Evolutionary conservation across 2,329 filamentous ascomycete species (phyloP), one percentile per base, ranked within the genome.

Genomic region (Alternaria angustiovoidea): DNA sequence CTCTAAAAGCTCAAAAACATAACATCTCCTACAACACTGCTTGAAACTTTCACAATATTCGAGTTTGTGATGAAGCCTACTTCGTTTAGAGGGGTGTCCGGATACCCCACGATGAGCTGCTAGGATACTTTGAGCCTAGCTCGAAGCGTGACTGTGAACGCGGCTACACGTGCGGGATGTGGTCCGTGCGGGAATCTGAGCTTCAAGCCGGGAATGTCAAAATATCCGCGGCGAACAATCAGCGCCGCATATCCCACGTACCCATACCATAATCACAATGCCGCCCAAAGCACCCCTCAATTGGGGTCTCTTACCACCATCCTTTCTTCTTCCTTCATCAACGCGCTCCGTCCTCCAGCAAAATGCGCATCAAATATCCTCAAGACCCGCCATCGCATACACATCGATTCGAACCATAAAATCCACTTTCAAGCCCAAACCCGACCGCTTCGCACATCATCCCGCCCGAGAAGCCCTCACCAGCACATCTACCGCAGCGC

Each of bases 401-500:
- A 73, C 71, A 46, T 67, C 68, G 18, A 64, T 72, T 49, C 75
- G 76, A 49, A 73, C 69, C 63, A 88, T 89, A 73, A 83, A 83
- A 75, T 87, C 87, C n/a, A 83, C 87, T 68, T 83, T 83, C 62
- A 80, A 79, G n/a, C 75, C 75, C 5, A 83, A 82, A 43, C 73
- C 77, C 61, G 82, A 80, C 67, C 84, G 83, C 62, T 88, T 85
- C 80, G 85, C 87, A 72, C 77, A 83, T 72, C 77, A 81, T 62
- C 80, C 81, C 58, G 77, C 79, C 44, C 81, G 86, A 16, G 75
- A 81, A 7, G 76, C 85, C n/a, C 82, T 90, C 36, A 80, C 83
- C 57, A 82, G 85, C 58, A 86, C 85, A 9, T 82, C 83, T 8
- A 81, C 83, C 3, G 86, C 86, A n/a, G 88, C 88, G 3, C 82